A percentile compares a stretch with the other conserved stretches of the same genome.
These are phyloP conservation scores for Penicillium sp. DNA, from an alignment of 2,329 filamentous ascomycete species.

Conservation along the genomic window DNA sequence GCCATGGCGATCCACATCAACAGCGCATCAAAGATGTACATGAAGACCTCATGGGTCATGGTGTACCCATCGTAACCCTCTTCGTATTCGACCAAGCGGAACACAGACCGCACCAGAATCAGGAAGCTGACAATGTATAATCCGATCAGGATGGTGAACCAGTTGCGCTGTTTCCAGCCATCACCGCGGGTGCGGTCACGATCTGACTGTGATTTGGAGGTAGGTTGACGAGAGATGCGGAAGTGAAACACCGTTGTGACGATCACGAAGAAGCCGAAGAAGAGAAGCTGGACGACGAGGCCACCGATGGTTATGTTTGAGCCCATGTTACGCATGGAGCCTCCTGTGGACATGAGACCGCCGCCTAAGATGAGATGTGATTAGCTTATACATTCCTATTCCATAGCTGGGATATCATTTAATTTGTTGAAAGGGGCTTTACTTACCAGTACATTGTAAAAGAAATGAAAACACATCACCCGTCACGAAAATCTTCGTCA, in stretches of 20 bases:
- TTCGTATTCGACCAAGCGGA: slow-evolving; percentile 25
- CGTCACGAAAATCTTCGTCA: slow-evolving; percentile 34
- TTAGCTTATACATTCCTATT: background rate
- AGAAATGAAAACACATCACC: slow-evolving; percentile 31
- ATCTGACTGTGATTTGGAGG: slow-evolving; percentile 10
- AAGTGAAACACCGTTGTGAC: slow-evolving; percentile 45
- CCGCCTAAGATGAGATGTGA: slow-evolving; percentile 16
- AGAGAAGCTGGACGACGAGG: slow-evolving; percentile 50
- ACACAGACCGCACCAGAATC: slow-evolving; percentile 24
- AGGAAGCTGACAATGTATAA: slow-evolving; percentile 17
- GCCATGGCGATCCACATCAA: slow-evolving; percentile 24
- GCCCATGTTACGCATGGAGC: slow-evolving; percentile 13
- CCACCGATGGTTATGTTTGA: slow-evolving; percentile 47
- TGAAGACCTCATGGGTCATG: slow-evolving; percentile 22
- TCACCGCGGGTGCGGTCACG: background rate
- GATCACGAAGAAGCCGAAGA: slow-evolving; percentile 50
- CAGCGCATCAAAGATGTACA: slow-evolving; percentile 25
- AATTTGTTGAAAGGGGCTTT: background rate
- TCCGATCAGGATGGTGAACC: slow-evolving; percentile 14
- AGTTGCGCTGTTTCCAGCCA: slow-evolving; percentile 16
- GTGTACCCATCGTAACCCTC: slow-evolving; percentile 23
- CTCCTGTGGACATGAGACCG: slow-evolving; percentile 23
- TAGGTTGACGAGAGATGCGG: slow-evolving; percentile 28
- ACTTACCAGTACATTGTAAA: slow-evolving; percentile 23
- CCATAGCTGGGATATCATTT: background rate